Conservation (phyloP, 2,329 filamentous ascomycete genomes). For the Hypoxylon sp. region DNA sequence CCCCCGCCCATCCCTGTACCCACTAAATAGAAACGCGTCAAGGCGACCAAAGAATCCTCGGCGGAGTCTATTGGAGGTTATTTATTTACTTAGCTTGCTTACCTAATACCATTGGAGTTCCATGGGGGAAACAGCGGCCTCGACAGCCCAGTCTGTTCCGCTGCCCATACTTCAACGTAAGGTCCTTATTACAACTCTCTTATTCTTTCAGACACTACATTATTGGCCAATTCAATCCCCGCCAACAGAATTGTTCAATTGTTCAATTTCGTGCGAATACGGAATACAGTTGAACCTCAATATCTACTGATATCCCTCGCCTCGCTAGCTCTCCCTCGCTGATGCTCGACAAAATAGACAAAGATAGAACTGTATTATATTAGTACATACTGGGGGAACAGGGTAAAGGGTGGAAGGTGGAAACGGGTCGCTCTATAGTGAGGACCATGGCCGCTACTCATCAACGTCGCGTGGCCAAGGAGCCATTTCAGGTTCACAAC, state of each 20-base stretch:
- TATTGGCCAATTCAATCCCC: not conserved
- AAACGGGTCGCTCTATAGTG: not conserved
- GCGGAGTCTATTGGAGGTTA: conserved; percentile 24
- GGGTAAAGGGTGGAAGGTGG: not conserved
- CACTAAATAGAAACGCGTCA: conserved; percentile 33
- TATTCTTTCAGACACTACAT: not conserved
- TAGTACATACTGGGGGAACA: conserved; percentile 7
- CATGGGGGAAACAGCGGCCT: conserved; percentile 2
- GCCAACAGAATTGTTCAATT: not conserved
- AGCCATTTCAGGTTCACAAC: conserved; percentile 56
- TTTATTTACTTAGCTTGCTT: conserved; percentile 9
- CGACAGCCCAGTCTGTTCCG: not conserved
- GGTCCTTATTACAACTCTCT: conserved; percentile 2
- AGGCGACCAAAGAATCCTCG: conserved; percentile 26
- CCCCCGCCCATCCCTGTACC: conserved; percentile 31
- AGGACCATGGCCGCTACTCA: conserved; percentile 46
- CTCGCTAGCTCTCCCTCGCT: not conserved
- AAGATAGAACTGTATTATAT: conserved; percentile 1
- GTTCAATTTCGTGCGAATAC: not conserved
- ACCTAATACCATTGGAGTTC: not conserved
- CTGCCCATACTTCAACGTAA: not conserved
- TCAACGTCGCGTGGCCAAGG: conserved; percentile 49
- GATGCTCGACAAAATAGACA: conserved; percentile 12
- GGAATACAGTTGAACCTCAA: not conserved
- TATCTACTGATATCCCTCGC: not conserved